Percentiles rank a stretch among this genome's conserved stretches.
Conservation (phyloP, 164 flowering plant species). For the Platanus orientalis region DNA sequence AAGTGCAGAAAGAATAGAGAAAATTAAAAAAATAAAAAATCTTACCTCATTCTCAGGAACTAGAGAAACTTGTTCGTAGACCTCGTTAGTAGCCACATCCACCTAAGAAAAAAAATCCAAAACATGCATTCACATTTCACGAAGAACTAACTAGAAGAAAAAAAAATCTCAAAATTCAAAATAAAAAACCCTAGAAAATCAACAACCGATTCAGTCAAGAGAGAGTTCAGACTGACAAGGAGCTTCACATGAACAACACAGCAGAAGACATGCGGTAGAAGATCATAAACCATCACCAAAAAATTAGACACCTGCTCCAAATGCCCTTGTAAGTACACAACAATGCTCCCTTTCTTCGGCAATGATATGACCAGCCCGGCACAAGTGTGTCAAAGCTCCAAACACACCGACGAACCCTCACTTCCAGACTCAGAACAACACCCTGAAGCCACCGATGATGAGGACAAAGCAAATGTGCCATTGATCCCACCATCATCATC, state of each 20-base stretch:
- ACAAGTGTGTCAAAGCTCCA: too few species aligned
- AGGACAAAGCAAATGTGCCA: too few species aligned
- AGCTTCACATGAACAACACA: slow-evolving; percentile 86
- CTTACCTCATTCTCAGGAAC: slow-evolving; percentile 74
- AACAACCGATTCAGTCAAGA: neutral
- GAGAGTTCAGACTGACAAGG: slow-evolving; percentile 41
- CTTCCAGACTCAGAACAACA: too few species aligned
- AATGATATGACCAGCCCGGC: slow-evolving; percentile 68
- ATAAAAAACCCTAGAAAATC: slow-evolving; percentile 6
- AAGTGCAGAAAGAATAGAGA: too few species aligned
- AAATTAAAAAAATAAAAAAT: too few species aligned
- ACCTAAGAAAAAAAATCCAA: slow-evolving; percentile 71
- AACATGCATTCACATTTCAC: too few species aligned
- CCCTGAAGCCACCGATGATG: too few species aligned
- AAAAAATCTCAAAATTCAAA: too few species aligned
- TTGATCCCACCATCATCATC: too few species aligned
- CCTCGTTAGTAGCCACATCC: slow-evolving; percentile 74
- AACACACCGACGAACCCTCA: too few species aligned
- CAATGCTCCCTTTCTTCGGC: slow-evolving; percentile 74
- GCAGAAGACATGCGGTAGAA: slow-evolving; percentile 84
- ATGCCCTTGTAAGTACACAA: slow-evolving; percentile 92
- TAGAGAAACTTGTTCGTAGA: slow-evolving; percentile 80
- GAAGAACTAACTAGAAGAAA: neutral
- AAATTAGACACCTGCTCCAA: slow-evolving; percentile 50
- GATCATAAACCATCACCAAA: slow-evolving; percentile 31